Percentiles rank a stretch among this genome's conserved stretches.
phyloP scores from a whole-genome alignment of 768 basidiomycete species.

The Leucogyrophana mollusca region DNA sequence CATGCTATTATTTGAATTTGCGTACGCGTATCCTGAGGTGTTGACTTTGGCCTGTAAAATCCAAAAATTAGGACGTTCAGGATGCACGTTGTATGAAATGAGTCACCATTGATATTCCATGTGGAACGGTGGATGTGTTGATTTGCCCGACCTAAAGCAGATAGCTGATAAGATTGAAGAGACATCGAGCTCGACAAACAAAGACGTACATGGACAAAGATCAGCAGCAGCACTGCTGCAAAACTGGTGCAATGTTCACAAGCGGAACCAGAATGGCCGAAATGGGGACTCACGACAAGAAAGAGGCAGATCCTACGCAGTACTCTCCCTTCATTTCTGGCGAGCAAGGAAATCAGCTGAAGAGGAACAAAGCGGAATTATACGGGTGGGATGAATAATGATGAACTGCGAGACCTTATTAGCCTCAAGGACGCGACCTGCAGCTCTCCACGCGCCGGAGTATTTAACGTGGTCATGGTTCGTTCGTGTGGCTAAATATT shows the following conservation, averaged over 20 bases:
- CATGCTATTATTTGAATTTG: not conserved
- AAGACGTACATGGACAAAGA: slow-evolving; percentile 74
- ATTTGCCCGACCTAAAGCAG: slow-evolving; percentile 74
- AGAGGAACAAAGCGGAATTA: slow-evolving; percentile 17
- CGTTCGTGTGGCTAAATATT: slow-evolving; percentile 1
- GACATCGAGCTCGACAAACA: slow-evolving; percentile 13
- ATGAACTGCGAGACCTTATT: slow-evolving; percentile 16
- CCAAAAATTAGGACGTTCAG: slow-evolving; percentile 2
- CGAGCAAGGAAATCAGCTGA: slow-evolving; percentile 1
- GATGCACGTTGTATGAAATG: slow-evolving; percentile 7
- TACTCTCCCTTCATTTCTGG: slow-evolving; percentile 67
- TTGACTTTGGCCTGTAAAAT: slow-evolving; percentile 62
- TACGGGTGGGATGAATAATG: slow-evolving; percentile 15
- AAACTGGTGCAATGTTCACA: slow-evolving; percentile 33
- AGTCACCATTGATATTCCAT: slow-evolving; percentile 70
- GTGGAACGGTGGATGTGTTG: slow-evolving; percentile 71
- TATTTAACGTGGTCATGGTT: not conserved
- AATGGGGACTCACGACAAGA: slow-evolving; percentile 60
- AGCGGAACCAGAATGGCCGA: slow-evolving; percentile 22
- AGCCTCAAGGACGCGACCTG: slow-evolving; percentile 20
- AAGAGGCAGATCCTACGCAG: slow-evolving; percentile 68
- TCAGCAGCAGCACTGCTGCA: slow-evolving; percentile 57
- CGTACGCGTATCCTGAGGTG: slow-evolving; percentile 70
- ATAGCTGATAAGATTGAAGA: slow-evolving; percentile 20
- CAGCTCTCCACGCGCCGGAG: slow-evolving; percentile 14